Evolutionary conservation across 1,139 yeast genomes (phyloP), one percentile per base, ranked within the genome.

Genomic region (Saccharomyces pastorianus): DNA sequence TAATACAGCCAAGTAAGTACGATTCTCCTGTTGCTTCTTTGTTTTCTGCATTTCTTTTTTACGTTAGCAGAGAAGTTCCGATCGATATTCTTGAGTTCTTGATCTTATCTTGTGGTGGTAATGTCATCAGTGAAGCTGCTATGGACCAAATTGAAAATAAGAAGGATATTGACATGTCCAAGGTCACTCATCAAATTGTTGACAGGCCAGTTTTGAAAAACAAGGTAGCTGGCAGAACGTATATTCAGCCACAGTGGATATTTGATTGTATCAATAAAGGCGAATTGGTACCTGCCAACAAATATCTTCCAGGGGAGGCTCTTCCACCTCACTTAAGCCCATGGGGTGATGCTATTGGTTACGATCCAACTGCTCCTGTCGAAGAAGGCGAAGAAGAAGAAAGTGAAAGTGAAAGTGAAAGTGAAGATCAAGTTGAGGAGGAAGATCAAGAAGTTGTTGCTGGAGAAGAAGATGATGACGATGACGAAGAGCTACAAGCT

Each of bases 291-390:
- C 81, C 93, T 42, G 96, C 88, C 27, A 84, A 85, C 55, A 79
- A 77, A 56, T 93, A 93, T 69, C 87, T 95, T 48, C 96, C 96
- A 3, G 99, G 99, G 55, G 98, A 93, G 73, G 76, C 90, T 8
- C 78, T 95, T 59, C 98, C 98, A 49, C 98, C 99, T 47, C 99
- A 93, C 73, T 79, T 95, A 68, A 87, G 96, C 54, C 99, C 99
- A 76, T 93, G 99, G 98, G 98, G 98, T 62, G 98, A 93, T 74
- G 82, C 91, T 55, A 89, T 87, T 64, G 87, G 85, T 53, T 93
- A 93, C 72, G 83, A 91, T 72, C 99, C 99, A 62, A 83, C 78
- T 55, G 86, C 82, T 26, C 74, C 66, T 29, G 82, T 69, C 4
- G 82, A 69, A 11, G 87, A 72, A 27, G 81, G 69, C 3, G 83